Evolutionary conservation across 202 grass and related monocot genomes (phyloP).

Genomic region (Setaria italica): DNA sequence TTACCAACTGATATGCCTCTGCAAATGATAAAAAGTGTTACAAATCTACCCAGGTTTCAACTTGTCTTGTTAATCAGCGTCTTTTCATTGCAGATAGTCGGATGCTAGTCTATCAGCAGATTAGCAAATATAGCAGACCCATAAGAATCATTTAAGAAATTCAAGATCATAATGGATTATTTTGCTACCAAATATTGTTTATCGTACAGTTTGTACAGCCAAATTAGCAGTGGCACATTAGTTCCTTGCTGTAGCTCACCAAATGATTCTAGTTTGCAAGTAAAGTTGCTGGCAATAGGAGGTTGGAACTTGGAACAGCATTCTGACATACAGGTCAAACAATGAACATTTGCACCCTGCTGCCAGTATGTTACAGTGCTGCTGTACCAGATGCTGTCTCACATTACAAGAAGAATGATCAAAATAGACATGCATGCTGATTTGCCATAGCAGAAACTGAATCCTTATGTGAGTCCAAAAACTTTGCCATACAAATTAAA

Average conservation of each 20-base stretch:
- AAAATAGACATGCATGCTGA: not conserved
- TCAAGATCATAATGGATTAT: not conserved
- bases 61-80: not conserved
- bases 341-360: not conserved
- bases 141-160: constrained; percentile 11
- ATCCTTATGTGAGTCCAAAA: not conserved
- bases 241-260: not conserved
- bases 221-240: not conserved
- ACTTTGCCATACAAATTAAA: not conserved
- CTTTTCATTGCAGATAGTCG: not conserved
- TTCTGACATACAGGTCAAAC: not conserved
- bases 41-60: not conserved
- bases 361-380: not conserved
- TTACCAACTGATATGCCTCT: not conserved
- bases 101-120: not conserved
- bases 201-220: not conserved
- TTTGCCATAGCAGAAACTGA: not conserved
- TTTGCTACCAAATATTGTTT: constrained; percentile 20
- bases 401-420: not conserved
- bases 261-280: not conserved
- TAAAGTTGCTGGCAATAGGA: not conserved
- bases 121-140: not conserved
- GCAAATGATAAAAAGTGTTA: not conserved
- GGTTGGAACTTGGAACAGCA: not conserved
- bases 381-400: not conserved